These are phyloP conservation scores for Rubus idaeus DNA, from an alignment of 306 rosid genomes.

Conservation along the genomic window DNA sequence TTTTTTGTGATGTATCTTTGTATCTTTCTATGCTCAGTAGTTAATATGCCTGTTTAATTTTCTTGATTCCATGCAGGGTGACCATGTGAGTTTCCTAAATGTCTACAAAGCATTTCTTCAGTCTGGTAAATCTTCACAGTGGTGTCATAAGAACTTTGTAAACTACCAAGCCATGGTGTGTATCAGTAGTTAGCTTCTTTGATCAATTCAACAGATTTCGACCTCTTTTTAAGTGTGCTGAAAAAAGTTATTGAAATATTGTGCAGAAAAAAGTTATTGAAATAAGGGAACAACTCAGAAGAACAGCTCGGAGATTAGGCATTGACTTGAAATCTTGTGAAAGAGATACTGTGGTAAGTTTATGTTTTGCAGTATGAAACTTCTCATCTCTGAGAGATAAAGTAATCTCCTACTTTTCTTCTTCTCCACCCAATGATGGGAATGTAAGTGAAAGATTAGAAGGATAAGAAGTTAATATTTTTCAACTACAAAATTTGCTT, in stretches of 20 bases:
- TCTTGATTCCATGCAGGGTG: constrained; percentile 62
- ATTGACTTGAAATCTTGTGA: constrained; percentile 69
- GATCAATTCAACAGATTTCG: background rate
- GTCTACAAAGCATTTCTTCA: constrained; percentile 89
- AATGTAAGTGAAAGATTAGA: no score
- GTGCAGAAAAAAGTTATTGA: constrained; percentile 82
- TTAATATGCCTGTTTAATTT: background rate
- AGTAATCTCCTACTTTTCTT: background rate
- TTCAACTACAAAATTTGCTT: background rate
- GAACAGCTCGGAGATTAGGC: constrained; percentile 84
- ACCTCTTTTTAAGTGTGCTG: background rate
- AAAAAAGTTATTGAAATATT: no score
- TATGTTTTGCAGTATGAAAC: background rate
- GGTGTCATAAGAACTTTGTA: constrained; percentile 87
- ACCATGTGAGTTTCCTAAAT: constrained; percentile 86
- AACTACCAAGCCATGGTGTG: constrained; percentile 96
- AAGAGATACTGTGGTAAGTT: constrained; percentile 62
- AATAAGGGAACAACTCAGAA: constrained; percentile 84
- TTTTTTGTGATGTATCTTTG: background rate
- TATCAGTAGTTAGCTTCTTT: constrained; percentile 11
- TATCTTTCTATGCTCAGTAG: constrained; percentile 6
- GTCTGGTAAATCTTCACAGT: constrained; percentile 90
- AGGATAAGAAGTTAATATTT: background rate
- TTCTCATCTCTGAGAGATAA: constrained; percentile 6
- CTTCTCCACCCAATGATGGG: background rate